phyloP scores from a whole-genome alignment of 352 stramenopile species.

The Phytopythium kandeliae region DNA sequence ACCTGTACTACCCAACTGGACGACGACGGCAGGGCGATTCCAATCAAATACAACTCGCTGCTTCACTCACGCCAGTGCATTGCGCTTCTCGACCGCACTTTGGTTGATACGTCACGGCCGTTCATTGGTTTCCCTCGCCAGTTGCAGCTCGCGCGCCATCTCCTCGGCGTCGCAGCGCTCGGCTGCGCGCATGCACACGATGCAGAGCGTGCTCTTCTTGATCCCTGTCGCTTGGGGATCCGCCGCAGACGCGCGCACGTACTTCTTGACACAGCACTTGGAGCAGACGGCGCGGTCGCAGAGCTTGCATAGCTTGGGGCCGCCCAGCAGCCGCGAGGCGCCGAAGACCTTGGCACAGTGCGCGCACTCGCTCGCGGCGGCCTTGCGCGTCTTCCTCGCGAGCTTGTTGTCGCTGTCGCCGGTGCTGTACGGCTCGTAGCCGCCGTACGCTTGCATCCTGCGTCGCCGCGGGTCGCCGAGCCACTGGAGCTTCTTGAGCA shows the following conservation, averaged over 20 bases:
- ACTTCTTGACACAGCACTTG: conserved; percentile 22
- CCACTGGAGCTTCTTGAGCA: conserved; percentile 54
- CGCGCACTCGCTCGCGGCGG: conserved; percentile 4
- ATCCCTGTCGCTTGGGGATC: neutral
- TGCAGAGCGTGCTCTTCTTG: conserved; percentile 15
- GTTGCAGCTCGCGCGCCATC: conserved; percentile 10
- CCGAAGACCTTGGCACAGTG: conserved; percentile 16
- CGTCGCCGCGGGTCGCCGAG: neutral
- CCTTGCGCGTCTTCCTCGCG: conserved; percentile 3
- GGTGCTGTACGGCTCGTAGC: neutral
- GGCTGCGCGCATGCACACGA: conserved; percentile 11
- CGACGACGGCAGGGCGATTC: too few relatives aligned
- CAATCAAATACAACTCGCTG: too few relatives aligned
- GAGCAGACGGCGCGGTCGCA: conserved; percentile 16
- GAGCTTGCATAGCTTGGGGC: conserved; percentile 13
- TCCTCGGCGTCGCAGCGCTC: conserved; percentile 10
- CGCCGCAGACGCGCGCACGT: conserved; percentile 3
- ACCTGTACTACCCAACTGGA: too few relatives aligned
- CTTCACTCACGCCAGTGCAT: too few relatives aligned
- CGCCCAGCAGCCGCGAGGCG: conserved; percentile 2
- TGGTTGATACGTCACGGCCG: too few relatives aligned
- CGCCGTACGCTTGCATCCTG: neutral
- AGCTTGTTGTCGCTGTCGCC: neutral
- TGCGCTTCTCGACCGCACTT: too few relatives aligned
- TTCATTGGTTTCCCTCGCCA: neutral